Conservation (phyloP, 495 filamentous ascomycete species). For the Cladorrhinum samala region DNA sequence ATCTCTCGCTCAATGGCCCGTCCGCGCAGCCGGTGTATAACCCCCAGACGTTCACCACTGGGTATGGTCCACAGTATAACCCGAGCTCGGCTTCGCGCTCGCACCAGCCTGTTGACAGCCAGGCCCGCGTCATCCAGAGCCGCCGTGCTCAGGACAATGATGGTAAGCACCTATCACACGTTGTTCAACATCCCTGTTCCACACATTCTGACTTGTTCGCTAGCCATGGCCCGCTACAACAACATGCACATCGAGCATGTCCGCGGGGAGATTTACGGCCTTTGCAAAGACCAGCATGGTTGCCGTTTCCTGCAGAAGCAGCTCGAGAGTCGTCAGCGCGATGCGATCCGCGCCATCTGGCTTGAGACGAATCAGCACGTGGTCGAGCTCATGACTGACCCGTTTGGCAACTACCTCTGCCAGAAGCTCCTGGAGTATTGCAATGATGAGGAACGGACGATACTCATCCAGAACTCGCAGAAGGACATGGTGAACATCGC, state of each 20-base stretch:
- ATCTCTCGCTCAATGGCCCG: conserved; percentile 39
- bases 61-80: conserved; percentile 40
- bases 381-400: conserved; percentile 96
- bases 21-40: conserved; percentile 47
- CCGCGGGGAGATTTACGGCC: conserved; percentile 69
- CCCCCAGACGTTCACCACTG: conserved; percentile 39
- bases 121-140: conserved; percentile 64
- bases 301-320: conserved; percentile 95
- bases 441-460: conserved; percentile 88
- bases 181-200: no score
- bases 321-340: conserved; percentile 79
- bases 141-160: conserved; percentile 61
- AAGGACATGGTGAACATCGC: conserved; percentile 84
- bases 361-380: conserved; percentile 85
- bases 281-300: conserved; percentile 97
- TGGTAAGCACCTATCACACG: no score
- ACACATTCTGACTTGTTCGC: no score
- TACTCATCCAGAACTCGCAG: conserved; percentile 81
- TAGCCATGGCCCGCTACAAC: conserved; percentile 63
- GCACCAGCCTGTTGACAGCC: conserved; percentile 52
- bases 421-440: conserved; percentile 94
- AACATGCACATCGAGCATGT: conserved; percentile 74
- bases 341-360: conserved; percentile 88
- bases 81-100: conserved; percentile 17
- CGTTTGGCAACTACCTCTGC: conserved; percentile 96